A percentile compares a stretch with the other conserved stretches of the same genome.
phyloP scores from a whole-genome alignment of 805 yeast genomes.

The Henningerozyma blattae region DNA sequence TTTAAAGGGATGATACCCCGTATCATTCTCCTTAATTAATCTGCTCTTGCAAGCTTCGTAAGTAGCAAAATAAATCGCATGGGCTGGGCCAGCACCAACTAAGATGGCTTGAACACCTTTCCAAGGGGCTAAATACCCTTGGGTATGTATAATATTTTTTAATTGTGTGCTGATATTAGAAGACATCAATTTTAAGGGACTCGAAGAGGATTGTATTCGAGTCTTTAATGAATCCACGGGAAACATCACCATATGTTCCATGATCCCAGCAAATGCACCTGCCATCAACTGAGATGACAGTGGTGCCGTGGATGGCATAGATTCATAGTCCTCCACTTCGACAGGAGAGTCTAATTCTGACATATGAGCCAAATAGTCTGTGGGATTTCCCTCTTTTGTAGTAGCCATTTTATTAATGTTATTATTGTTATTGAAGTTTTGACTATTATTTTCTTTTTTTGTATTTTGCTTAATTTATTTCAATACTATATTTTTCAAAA shows the following conservation, averaged over 20 bases:
- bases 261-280: slow-evolving; percentile 97
- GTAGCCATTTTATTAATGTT: too few species aligned
- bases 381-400: too few species aligned
- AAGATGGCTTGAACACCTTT: slow-evolving; percentile 87
- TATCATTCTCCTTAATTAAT: slow-evolving; percentile 24
- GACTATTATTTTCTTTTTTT: too few species aligned
- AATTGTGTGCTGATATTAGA: slow-evolving; percentile 47
- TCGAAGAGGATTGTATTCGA: slow-evolving; percentile 56
- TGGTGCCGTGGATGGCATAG: slow-evolving; percentile 80
- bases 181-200: slow-evolving; percentile 12
- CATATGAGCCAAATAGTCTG: background rate
- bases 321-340: slow-evolving; percentile 58
- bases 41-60: slow-evolving; percentile 57
- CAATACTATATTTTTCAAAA: too few species aligned
- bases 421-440: too few species aligned
- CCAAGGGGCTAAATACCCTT: slow-evolving; percentile 85
- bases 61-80: slow-evolving; percentile 91
- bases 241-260: slow-evolving; percentile 96
- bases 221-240: slow-evolving; percentile 96
- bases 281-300: slow-evolving; percentile 73
- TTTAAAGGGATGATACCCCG: slow-evolving; percentile 46
- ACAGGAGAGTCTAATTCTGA: background rate
- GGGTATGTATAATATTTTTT: slow-evolving; percentile 66
- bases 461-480: too few species aligned
- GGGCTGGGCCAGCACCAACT: slow-evolving; percentile 98